Evolutionary conservation across 371 early-diverging fungal genomes (phyloP).

Genomic region (Mycotypha africana): DNA sequence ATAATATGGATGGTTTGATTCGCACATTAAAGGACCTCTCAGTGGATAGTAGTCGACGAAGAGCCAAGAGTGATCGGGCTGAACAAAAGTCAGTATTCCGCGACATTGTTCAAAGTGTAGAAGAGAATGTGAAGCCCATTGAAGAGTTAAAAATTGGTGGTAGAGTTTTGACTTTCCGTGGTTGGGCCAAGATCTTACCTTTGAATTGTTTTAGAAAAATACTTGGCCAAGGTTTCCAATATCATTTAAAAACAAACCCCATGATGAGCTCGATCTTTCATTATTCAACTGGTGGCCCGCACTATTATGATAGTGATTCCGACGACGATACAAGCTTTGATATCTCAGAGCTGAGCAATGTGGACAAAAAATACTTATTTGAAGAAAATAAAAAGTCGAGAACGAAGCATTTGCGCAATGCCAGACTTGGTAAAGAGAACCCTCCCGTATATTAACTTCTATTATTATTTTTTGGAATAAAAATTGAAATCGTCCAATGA

Average conservation of each 20-base stretch:
- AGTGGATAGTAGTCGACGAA: conserved; percentile 55
- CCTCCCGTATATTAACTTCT: conserved; percentile 2
- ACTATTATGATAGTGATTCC: conserved; percentile 15
- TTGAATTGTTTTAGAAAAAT: conserved; percentile 25
- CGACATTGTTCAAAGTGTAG: conserved; percentile 66
- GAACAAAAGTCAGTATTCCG: conserved; percentile 65
- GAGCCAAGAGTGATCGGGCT: conserved; percentile 57
- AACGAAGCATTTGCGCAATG: conserved; percentile 25
- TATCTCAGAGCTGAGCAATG: conserved; percentile 17
- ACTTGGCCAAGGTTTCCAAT: conserved; percentile 32
- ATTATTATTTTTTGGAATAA: no score
- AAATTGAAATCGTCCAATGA: no score
- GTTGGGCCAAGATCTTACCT: conserved; percentile 43
- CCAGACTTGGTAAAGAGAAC: conserved; percentile 22
- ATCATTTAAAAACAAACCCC: conserved; percentile 24
- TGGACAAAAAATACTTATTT: conserved; percentile 26
- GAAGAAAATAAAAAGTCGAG: conserved; percentile 32
- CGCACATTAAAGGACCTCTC: conserved; percentile 49
- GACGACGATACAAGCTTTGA: conserved; percentile 14
- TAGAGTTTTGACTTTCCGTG: conserved; percentile 31
- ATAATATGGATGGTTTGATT: conserved; percentile 55
- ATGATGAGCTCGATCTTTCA: conserved; percentile 29
- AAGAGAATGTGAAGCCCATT: conserved; percentile 42
- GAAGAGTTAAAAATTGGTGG: conserved; percentile 47
- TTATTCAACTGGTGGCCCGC: conserved; percentile 9